Conservation (phyloP, 1,139 yeast species). For the Scheffersomyces segobiensis region DNA sequence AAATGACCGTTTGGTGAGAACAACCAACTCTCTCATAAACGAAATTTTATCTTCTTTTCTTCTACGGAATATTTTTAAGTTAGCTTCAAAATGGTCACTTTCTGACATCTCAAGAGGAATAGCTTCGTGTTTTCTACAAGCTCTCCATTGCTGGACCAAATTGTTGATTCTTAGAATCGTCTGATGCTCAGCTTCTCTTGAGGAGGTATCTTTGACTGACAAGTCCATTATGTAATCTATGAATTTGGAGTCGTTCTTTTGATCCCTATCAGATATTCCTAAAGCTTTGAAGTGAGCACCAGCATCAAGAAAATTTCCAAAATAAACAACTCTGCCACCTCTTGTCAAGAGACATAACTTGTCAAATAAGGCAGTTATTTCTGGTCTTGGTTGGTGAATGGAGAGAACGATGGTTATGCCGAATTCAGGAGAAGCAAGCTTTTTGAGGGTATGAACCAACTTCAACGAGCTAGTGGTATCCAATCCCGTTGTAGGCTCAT, state of each 20-base stretch:
- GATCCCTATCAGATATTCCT: neutral
- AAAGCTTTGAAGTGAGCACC: slow-evolving; percentile 50
- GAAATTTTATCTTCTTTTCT: slow-evolving; percentile 30
- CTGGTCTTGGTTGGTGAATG: slow-evolving; percentile 85
- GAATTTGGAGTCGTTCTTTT: slow-evolving; percentile 23
- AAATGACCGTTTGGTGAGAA: slow-evolving; percentile 58
- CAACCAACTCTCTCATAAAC: slow-evolving; percentile 46
- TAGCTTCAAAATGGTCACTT: slow-evolving; percentile 18
- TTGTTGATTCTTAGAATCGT: slow-evolving; percentile 46
- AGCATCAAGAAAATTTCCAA: slow-evolving; percentile 51
- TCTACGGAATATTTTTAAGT: slow-evolving; percentile 26
- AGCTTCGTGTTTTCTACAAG: slow-evolving; percentile 10
- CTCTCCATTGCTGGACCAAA: slow-evolving; percentile 56
- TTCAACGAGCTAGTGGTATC: slow-evolving; percentile 77
- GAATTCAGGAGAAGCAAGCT: slow-evolving; percentile 44
- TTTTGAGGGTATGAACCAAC: slow-evolving; percentile 62
- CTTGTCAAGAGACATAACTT: slow-evolving; percentile 67
- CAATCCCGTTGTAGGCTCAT: slow-evolving; percentile 88
- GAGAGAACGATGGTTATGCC: slow-evolving; percentile 76
- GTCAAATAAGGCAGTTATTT: slow-evolving; percentile 67
- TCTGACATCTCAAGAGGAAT: slow-evolving; percentile 1
- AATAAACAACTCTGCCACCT: slow-evolving; percentile 64
- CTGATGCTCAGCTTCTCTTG: slow-evolving; percentile 38
- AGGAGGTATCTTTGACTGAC: slow-evolving; percentile 65
- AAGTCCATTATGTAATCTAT: slow-evolving; percentile 70